Evolutionary conservation across 805 yeast genomes (phyloP), one percentile per base, ranked within the genome.

Genomic region (Barnettozyma salicaria): DNA sequence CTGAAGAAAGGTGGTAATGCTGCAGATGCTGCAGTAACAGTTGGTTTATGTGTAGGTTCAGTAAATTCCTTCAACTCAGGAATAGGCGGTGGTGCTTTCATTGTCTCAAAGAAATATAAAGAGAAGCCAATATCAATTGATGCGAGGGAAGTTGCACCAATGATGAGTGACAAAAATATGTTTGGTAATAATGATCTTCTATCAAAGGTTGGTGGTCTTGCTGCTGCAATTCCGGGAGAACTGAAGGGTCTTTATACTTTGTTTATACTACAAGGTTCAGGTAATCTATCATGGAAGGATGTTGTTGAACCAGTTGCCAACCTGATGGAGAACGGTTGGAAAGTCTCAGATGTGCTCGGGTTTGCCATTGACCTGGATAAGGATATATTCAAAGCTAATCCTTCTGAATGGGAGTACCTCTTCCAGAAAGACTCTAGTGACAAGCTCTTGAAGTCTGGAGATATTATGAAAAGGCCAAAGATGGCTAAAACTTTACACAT

Each of bases 161-260:
- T 54, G 2, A 50, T 35, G 2, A 74, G 92, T 4, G 63, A 64
- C 48, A 72, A 74, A 44, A 66, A 78, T 45, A 87, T 89, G 95
- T 88, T 64, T 44, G 59, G 63, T 25, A 55, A 55, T 5, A 63
- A 65, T 12, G 74, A 73, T 9, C 39, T 59, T 22, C 57, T 70
- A 11, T 71, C 94, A 0, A 72, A 74, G 46, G 61, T 78, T 14
- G 97, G 96, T 4, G 98, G 97, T 0, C 62, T 87, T n/a, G 86
- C 96, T 0, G 76, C 79, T 8, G 97, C 77, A 2, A 75, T 83
- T 14, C 98, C 98, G 0, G 98, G 98, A 9, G 97, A 90, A 56
- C 50, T 90, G 32, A 78, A 78, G 41, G 98, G 97, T 0, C 63
- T 88, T n/a, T 76, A 81, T 49, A 72, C 67, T 29, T 62, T 90